These are phyloP conservation scores for Xylaria sp. DNA, from an alignment of 2,329 filamentous ascomycete genomes.

Conservation along the genomic window DNA sequence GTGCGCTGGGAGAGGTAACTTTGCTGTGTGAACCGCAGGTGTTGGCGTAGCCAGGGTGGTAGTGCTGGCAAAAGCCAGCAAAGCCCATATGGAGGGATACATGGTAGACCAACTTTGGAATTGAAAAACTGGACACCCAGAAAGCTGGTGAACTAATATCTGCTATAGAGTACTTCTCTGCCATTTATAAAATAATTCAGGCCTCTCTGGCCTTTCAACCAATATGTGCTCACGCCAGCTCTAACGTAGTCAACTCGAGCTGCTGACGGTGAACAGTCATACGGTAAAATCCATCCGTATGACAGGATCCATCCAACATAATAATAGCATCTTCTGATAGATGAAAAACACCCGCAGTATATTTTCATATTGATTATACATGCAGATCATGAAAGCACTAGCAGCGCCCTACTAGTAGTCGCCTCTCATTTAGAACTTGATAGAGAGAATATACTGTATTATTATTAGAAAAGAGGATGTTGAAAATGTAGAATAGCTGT, in stretches of 20 bases:
- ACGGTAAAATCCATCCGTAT: background rate
- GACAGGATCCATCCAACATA: background rate
- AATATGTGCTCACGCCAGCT: background rate
- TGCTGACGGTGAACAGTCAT: background rate
- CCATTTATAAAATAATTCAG: constrained; percentile 8
- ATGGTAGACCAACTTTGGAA: background rate
- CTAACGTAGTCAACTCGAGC: background rate
- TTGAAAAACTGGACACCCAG: background rate
- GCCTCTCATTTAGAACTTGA: background rate
- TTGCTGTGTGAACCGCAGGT: background rate
- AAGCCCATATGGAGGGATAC: constrained; percentile 13
- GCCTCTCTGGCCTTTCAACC: background rate
- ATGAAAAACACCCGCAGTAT: background rate
- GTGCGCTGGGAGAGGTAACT: constrained; percentile 22
- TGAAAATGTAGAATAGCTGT: too few relatives aligned
- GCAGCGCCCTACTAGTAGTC: background rate
- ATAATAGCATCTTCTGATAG: background rate
- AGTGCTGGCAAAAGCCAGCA: constrained; percentile 24
- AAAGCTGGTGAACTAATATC: background rate
- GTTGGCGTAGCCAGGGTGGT: constrained; percentile 13
- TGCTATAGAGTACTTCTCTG: background rate
- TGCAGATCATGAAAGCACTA: constrained; percentile 4
- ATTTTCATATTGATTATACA: background rate
- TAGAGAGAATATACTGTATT: background rate
- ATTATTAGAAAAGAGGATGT: background rate